Conservation (phyloP, 768 basidiomycete species). For the Pilatotrama ljubarskyi region DNA sequence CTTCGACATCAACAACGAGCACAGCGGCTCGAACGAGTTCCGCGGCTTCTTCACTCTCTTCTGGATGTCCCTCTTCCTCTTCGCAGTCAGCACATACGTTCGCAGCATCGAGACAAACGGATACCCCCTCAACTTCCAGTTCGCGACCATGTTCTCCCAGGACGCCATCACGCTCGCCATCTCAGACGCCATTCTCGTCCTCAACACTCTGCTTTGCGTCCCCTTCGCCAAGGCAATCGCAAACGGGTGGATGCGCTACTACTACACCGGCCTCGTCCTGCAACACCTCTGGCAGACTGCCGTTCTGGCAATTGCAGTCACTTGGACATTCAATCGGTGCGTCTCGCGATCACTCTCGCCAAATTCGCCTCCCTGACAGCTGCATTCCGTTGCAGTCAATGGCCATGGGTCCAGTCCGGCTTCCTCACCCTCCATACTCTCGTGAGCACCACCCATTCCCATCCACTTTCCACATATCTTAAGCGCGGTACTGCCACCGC, state of each 20-base stretch:
- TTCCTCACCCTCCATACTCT: conserved; percentile 86
- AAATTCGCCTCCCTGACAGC: neutral
- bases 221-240: conserved; percentile 78
- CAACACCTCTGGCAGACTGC: conserved; percentile 81
- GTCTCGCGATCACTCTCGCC: conserved; percentile 12
- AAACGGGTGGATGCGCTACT: conserved; percentile 79
- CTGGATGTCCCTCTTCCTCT: conserved; percentile 87
- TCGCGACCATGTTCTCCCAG: conserved; percentile 84
- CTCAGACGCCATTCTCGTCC: conserved; percentile 80
- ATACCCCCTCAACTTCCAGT: conserved; percentile 72
- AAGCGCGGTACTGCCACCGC: neutral
- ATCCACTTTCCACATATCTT: neutral
- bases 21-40: conserved; percentile 80
- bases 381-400: conserved; percentile 68
- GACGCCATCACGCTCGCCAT: conserved; percentile 83
- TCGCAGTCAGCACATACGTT: conserved; percentile 76
- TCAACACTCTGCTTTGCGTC: conserved; percentile 74
- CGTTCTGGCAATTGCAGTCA: conserved; percentile 71
- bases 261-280: conserved; percentile 70
- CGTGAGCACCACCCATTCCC: conserved; percentile 43
- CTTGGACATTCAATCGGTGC: conserved; percentile 88
- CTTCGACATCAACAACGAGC: conserved; percentile 81
- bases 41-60: conserved; percentile 95
- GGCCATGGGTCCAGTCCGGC: conserved; percentile 98
- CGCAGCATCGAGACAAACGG: conserved; percentile 77